Conservation (phyloP, 805 yeast genomes). For the Tetrapisispora iriomotensis region DNA sequence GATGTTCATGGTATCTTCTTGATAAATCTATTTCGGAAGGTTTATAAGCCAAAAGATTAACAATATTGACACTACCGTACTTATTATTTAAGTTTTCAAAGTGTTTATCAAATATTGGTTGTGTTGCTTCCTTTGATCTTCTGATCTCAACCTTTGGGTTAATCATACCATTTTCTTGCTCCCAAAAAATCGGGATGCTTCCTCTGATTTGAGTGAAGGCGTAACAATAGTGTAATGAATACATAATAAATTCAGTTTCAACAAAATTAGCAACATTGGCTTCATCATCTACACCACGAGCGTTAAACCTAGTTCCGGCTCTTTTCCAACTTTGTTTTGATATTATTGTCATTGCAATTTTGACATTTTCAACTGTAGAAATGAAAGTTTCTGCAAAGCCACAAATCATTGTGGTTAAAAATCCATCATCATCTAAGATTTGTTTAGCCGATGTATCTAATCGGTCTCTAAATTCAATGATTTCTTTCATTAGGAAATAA, state of each 20-base stretch:
- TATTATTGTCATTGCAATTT: conserved; percentile 57
- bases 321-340: conserved; percentile 92
- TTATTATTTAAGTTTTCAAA: conserved; percentile 57
- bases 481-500: conserved; percentile 74
- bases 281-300: conserved; percentile 90
- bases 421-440: conserved; percentile 62
- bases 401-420: conserved; percentile 82
- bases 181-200: conserved; percentile 95
- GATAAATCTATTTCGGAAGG: conserved; percentile 66
- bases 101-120: conserved; percentile 79
- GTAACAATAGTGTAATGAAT: conserved; percentile 44
- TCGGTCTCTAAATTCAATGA: conserved; percentile 61
- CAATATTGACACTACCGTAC: conserved; percentile 80
- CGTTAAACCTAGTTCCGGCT: conserved; percentile 92
- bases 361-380: conserved; percentile 30
- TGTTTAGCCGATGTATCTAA: conserved; percentile 49
- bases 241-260: conserved; percentile 77
- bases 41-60: conserved; percentile 74
- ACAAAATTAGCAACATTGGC: conserved; percentile 94
- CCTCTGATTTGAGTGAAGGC: conserved; percentile 87
- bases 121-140: conserved; percentile 83
- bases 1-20: conserved; percentile 52
- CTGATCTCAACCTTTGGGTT: conserved; percentile 84
- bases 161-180: conserved; percentile 82
- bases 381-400: conserved; percentile 83